Evolutionary conservation across 75 land plant genomes (phyloP).

Genomic region (Pseudotsuga menziesii): DNA sequence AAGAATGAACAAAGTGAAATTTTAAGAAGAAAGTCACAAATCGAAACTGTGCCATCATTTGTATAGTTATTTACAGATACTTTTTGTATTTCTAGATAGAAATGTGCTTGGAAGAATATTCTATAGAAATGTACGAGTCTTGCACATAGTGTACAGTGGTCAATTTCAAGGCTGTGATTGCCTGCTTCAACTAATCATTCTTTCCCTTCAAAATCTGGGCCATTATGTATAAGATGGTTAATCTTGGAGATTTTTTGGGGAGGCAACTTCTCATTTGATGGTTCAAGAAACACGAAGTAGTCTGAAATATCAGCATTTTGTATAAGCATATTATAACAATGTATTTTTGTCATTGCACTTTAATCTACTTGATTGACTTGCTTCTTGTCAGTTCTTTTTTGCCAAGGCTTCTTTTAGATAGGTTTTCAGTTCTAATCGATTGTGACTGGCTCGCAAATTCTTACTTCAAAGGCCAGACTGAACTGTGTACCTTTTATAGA

Average conservation of each 20-base stretch:
- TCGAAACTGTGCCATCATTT: background rate
- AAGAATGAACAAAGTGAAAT: background rate
- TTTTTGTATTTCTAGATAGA: background rate
- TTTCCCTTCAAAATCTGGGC: background rate
- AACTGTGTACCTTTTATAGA: too few species aligned
- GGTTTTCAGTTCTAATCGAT: too few species aligned
- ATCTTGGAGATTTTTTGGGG: background rate
- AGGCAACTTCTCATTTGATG: background rate
- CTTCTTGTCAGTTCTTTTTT: background rate
- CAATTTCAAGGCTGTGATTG: background rate
- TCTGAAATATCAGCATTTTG: background rate
- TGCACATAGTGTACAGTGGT: background rate
- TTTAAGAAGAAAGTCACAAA: background rate
- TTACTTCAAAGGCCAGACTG: background rate
- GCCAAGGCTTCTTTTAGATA: background rate
- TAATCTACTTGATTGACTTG: background rate
- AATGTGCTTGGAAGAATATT: background rate
- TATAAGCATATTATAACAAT: background rate
- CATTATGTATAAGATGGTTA: background rate
- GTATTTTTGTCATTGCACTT: background rate
- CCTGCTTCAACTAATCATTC: background rate
- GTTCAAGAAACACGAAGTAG: background rate
- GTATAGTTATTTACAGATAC: background rate
- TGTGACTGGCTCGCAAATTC: background rate
- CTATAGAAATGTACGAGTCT: background rate